phyloP scores from a whole-genome alignment of 306 rosid genomes.

The Lotus japonicus region DNA sequence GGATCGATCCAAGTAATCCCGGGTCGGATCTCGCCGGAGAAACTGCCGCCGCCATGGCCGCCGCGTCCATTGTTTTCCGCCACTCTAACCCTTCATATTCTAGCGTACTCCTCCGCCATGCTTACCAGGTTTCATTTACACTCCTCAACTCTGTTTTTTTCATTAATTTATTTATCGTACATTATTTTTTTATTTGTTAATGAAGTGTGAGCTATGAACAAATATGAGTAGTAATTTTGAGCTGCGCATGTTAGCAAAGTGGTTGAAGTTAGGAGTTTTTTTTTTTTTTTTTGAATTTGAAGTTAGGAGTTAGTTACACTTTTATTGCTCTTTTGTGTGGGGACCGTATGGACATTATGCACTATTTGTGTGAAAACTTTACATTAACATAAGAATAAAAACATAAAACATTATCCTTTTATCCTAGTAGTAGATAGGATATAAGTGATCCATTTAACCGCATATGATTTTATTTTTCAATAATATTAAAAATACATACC shows the following conservation, averaged over 20 bases:
- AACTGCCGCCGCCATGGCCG: slow-evolving; percentile 99
- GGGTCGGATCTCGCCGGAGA: slow-evolving; percentile 99
- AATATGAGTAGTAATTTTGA: not conserved
- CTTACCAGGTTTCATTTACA: slow-evolving; percentile 50
- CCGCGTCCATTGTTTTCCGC: slow-evolving; percentile 92
- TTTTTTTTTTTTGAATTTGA: too few species aligned
- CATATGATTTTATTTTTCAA: not conserved
- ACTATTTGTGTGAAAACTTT: not conserved
- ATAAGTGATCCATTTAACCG: not conserved
- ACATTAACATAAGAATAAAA: not conserved
- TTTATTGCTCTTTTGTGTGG: slow-evolving; percentile 17
- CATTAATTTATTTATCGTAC: not conserved
- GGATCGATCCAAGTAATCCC: slow-evolving; percentile 81
- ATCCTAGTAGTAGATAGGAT: not conserved
- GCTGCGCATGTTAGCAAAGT: slow-evolving; percentile 16
- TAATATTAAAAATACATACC: not conserved
- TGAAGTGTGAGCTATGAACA: too few species aligned
- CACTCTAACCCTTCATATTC: slow-evolving; percentile 73
- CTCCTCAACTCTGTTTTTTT: not conserved
- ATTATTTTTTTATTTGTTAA: not conserved
- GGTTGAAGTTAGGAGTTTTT: slow-evolving; percentile 30
- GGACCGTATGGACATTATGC: not conserved
- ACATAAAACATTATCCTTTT: not conserved
- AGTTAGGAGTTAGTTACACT: slow-evolving; percentile 42
- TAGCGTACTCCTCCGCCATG: slow-evolving; percentile 67